These are phyloP conservation scores for Dactylonectria macrodidyma DNA, from an alignment of 2,329 filamentous ascomycete species.

Conservation along the genomic window DNA sequence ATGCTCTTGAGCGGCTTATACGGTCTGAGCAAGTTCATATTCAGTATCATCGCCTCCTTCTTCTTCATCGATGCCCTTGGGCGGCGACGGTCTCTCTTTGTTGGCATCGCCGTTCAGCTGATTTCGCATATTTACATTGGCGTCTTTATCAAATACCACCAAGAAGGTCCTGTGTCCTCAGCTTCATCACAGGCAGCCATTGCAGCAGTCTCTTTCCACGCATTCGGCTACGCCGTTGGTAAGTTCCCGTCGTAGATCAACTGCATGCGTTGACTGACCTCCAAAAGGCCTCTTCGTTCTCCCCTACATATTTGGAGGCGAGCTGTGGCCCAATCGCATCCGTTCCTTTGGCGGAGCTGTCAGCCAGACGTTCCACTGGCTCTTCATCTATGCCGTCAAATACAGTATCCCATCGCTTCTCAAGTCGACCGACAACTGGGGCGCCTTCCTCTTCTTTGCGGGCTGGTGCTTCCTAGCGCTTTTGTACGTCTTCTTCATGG, in stretches of 20 bases:
- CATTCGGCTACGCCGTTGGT: constrained; percentile 59
- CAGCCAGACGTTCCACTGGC: constrained; percentile 46
- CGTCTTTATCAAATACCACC: constrained; percentile 55
- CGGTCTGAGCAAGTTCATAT: constrained; percentile 59
- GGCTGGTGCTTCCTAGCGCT: constrained; percentile 55
- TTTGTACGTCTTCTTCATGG: constrained; percentile 56
- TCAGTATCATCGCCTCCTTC: constrained; percentile 57
- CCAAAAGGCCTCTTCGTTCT: constrained; percentile 50
- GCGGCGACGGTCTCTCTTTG: constrained; percentile 54
- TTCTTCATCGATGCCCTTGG: constrained; percentile 62
- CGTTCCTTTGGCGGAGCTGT: constrained; percentile 59
- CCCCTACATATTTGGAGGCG: constrained; percentile 61
- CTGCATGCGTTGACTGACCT: too few relatives aligned
- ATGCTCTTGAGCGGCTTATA: constrained; percentile 61
- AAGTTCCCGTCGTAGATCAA: neutral
- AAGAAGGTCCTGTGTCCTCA: constrained; percentile 42
- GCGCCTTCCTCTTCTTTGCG: constrained; percentile 57
- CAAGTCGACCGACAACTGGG: constrained; percentile 55
- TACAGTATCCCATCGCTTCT: constrained; percentile 54
- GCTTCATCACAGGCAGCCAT: constrained; percentile 56
- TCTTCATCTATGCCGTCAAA: constrained; percentile 58
- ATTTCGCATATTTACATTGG: constrained; percentile 58
- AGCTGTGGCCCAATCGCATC: constrained; percentile 62
- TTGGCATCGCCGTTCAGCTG: constrained; percentile 54
- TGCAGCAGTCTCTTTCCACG: constrained; percentile 61